phyloP scores from a whole-genome alignment of 345 rosid genomes.

The Boechera stricta region DNA sequence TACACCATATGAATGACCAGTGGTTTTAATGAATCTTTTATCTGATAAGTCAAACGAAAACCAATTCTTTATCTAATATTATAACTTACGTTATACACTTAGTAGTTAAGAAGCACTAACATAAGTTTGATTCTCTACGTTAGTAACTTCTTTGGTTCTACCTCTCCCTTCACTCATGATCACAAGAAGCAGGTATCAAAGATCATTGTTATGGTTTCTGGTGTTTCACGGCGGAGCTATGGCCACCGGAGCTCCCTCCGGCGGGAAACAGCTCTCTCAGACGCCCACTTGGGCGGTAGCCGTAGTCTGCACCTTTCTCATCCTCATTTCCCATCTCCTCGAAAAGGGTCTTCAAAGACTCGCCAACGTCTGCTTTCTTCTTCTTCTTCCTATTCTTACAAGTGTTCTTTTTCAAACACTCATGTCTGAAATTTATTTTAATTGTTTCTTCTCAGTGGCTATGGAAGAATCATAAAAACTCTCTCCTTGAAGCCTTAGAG shows the following conservation, averaged over 20 bases:
- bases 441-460: slow-evolving; percentile 63
- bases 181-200: slow-evolving; percentile 24
- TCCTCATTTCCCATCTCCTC: slow-evolving; percentile 67
- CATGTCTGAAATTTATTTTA: slow-evolving; percentile 23
- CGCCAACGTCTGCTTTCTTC: slow-evolving; percentile 49
- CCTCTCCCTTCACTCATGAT: slow-evolving; percentile 41
- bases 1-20: background rate
- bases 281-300: slow-evolving; percentile 98
- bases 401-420: slow-evolving; percentile 3
- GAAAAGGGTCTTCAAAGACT: slow-evolving; percentile 78
- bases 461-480: slow-evolving; percentile 75
- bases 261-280: slow-evolving; percentile 64
- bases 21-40: background rate
- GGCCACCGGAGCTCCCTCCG: slow-evolving; percentile 27
- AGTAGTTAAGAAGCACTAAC: slow-evolving; percentile 24
- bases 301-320: slow-evolving; percentile 71
- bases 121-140: slow-evolving; percentile 25
- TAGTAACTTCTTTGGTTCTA: slow-evolving; percentile 12
- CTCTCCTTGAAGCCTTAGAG: slow-evolving; percentile 82
- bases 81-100: slow-evolving; percentile 20
- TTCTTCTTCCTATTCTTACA: background rate
- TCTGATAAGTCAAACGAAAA: slow-evolving; percentile 25
- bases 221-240: slow-evolving; percentile 27
- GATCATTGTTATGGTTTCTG: slow-evolving; percentile 36
- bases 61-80: slow-evolving; percentile 14